Conservation (phyloP, 768 basidiomycete species). For the Pleurotus pulmonarius region DNA sequence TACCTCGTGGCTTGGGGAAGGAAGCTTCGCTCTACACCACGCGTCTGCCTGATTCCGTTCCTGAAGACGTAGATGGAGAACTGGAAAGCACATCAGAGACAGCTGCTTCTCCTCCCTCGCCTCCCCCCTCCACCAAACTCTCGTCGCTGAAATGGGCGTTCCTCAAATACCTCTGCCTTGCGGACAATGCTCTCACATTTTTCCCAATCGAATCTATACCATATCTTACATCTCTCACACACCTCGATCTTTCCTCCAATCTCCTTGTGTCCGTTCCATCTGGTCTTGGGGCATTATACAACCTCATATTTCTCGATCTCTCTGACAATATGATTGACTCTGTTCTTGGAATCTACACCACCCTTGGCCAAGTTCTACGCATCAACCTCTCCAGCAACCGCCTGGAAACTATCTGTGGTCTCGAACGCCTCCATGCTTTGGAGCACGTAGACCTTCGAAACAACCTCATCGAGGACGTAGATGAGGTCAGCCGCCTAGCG, state of each 20-base stretch:
- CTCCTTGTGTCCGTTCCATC: slow-evolving; percentile 85
- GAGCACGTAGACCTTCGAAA: slow-evolving; percentile 81
- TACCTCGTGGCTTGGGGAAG: slow-evolving; percentile 32
- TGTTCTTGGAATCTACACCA: slow-evolving; percentile 81
- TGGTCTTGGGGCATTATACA: slow-evolving; percentile 68
- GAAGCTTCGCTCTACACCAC: slow-evolving; percentile 47
- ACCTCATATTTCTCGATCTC: slow-evolving; percentile 90
- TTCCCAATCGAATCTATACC: slow-evolving; percentile 65
- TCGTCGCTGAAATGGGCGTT: slow-evolving; percentile 69
- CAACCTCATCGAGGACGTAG: slow-evolving; percentile 78
- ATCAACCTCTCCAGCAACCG: slow-evolving; percentile 86
- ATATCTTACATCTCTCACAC: slow-evolving; percentile 68
- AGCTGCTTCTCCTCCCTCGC: slow-evolving; percentile 16
- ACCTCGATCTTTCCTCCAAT: slow-evolving; percentile 89
- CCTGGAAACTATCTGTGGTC: slow-evolving; percentile 90
- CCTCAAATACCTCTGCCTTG: slow-evolving; percentile 70
- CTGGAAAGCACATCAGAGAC: slow-evolving; percentile 4
- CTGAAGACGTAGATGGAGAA: slow-evolving; percentile 38
- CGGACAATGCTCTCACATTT: slow-evolving; percentile 80
- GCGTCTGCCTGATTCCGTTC: slow-evolving; percentile 52
- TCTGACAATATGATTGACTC: slow-evolving; percentile 97
- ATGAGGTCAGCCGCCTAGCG: slow-evolving; percentile 81
- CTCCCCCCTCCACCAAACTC: slow-evolving; percentile 34
- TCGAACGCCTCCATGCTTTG: slow-evolving; percentile 84
- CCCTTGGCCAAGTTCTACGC: slow-evolving; percentile 70